Percentiles rank a stretch among this genome's conserved stretches.
Conservation (phyloP, 805 yeast genomes). For the Ogataea trehaloabstinens region DNA sequence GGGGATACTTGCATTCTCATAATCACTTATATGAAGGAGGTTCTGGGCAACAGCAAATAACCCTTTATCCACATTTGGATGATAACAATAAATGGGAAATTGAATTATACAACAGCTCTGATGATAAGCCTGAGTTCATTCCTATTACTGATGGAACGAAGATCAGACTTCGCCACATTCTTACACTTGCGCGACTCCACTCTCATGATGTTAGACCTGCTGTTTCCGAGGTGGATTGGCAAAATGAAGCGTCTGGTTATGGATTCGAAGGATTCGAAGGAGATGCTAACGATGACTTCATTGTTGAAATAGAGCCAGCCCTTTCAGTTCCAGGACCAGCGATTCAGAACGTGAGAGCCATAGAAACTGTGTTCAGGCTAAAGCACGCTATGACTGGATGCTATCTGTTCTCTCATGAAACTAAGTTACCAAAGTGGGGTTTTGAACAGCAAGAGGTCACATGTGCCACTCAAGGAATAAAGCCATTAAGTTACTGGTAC, state of each 20-base stretch:
- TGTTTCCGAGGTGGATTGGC: slow-evolving; percentile 77
- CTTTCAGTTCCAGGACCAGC: slow-evolving; percentile 51
- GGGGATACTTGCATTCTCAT: slow-evolving; percentile 86
- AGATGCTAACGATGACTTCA: slow-evolving; percentile 81
- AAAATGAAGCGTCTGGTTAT: slow-evolving; percentile 75
- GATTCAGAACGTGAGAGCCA: slow-evolving; percentile 55
- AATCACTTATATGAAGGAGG: slow-evolving; percentile 69
- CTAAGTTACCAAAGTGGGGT: slow-evolving; percentile 79
- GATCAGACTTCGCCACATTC: slow-evolving; percentile 61
- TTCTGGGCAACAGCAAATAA: slow-evolving; percentile 80
- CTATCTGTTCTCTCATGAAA: slow-evolving; percentile 71
- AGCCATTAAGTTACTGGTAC: slow-evolving; percentile 65
- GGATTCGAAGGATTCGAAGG: slow-evolving; percentile 77
- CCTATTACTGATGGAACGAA: slow-evolving; percentile 68
- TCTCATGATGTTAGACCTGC: slow-evolving; percentile 83
- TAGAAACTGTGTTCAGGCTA: slow-evolving; percentile 68
- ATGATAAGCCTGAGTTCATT: slow-evolving; percentile 54
- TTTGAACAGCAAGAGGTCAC: slow-evolving; percentile 84
- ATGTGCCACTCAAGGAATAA: slow-evolving; percentile 68
- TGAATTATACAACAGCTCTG: slow-evolving; percentile 63
- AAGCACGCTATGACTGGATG: slow-evolving; percentile 80
- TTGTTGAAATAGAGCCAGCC: slow-evolving; percentile 66
- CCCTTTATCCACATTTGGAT: slow-evolving; percentile 78
- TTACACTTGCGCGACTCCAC: slow-evolving; percentile 67
- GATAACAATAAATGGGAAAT: slow-evolving; percentile 69